Evolutionary conservation across 345 rosid species (phyloP).

Genomic region (Gossypium raimondii): DNA sequence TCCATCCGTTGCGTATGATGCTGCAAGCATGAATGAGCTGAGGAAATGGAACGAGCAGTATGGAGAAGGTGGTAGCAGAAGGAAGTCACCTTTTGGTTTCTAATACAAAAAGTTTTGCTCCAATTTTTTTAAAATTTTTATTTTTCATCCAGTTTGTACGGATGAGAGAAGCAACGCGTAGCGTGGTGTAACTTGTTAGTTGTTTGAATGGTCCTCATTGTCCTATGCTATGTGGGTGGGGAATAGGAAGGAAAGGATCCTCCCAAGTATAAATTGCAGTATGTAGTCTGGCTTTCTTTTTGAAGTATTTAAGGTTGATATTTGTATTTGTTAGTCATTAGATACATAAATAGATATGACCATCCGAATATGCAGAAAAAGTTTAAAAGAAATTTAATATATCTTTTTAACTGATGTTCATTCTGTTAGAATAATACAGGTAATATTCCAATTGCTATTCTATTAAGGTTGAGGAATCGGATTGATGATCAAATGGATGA

Average conservation of each 20-base stretch:
- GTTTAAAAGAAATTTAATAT: no score
- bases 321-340: no score
- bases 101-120: constrained; percentile 22
- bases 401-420: no score
- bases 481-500: no score
- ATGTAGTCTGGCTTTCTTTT: neutral
- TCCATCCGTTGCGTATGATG: constrained; percentile 85
- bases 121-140: neutral
- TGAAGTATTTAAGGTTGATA: no score
- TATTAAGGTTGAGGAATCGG: no score
- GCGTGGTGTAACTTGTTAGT: neutral
- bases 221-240: neutral
- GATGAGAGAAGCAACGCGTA: constrained; percentile 12
- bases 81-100: constrained; percentile 83
- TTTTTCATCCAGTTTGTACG: constrained; percentile 1
- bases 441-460: no score
- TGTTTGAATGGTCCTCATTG: neutral
- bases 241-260: neutral
- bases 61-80: constrained; percentile 92
- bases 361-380: no score
- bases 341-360: no score
- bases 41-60: constrained; percentile 99
- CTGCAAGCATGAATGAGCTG: constrained; percentile 88
- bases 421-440: no score
- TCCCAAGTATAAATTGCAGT: neutral